phyloP scores from a whole-genome alignment of 2,329 filamentous ascomycete species.

The Fusarium metavorans region DNA sequence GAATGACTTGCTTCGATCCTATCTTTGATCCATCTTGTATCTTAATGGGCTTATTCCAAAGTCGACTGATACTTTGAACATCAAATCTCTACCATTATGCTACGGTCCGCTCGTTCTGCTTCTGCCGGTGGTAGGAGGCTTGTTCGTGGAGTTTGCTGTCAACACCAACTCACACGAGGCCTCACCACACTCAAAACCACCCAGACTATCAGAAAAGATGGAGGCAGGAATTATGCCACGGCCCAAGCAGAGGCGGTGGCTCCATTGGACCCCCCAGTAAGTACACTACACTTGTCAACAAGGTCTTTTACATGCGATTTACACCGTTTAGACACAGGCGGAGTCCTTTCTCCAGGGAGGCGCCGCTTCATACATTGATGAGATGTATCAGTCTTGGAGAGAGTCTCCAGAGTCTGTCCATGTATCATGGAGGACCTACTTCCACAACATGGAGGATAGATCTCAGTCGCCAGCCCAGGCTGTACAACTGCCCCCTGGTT shows the following conservation, averaged over 20 bases:
- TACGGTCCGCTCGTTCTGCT: conserved; percentile 1
- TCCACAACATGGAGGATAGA: conserved; percentile 97
- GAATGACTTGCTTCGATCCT: neutral
- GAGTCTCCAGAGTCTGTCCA: conserved; percentile 91
- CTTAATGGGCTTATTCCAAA: neutral
- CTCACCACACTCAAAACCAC: neutral
- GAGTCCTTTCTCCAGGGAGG: conserved; percentile 85
- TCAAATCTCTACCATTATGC: neutral
- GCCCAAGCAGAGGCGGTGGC: neutral
- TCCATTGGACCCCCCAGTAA: neutral
- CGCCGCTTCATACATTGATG: conserved; percentile 97
- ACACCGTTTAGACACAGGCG: neutral
- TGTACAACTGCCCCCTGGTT: conserved; percentile 91
- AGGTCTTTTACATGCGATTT: neutral
- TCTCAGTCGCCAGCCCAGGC: conserved; percentile 96
- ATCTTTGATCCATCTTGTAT: neutral
- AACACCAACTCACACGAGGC: neutral
- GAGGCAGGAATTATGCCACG: neutral
- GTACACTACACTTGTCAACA: neutral
- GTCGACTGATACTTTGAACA: neutral
- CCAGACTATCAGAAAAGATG: neutral
- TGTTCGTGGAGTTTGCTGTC: neutral
- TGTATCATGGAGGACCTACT: conserved; percentile 98
- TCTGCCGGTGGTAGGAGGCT: neutral
- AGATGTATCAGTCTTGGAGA: conserved; percentile 99